Evolutionary conservation across 371 early-diverging fungal genomes (phyloP).

Genomic region (Mucor plumbeus): DNA sequence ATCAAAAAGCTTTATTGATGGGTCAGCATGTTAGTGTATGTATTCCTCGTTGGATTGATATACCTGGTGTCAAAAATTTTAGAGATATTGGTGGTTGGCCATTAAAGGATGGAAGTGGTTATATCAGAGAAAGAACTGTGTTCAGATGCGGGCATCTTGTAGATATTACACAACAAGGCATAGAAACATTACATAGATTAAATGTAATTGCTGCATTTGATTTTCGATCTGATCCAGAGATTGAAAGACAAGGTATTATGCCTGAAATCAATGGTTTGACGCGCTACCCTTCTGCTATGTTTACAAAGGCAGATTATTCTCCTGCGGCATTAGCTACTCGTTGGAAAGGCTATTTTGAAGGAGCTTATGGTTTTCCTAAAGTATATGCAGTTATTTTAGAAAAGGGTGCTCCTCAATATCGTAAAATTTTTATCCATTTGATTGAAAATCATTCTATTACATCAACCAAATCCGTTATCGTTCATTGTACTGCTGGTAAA

Average conservation of each 20-base stretch:
- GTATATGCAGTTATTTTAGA: constrained; percentile 62
- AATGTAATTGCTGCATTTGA: constrained; percentile 61
- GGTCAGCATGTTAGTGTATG: constrained; percentile 36
- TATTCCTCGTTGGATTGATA: constrained; percentile 52
- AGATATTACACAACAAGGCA: constrained; percentile 54
- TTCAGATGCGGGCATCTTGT: constrained; percentile 56
- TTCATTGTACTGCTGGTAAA: constrained; percentile 91
- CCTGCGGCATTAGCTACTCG: constrained; percentile 65
- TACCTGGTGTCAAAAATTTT: constrained; percentile 65
- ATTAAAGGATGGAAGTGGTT: constrained; percentile 43
- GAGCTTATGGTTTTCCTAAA: constrained; percentile 61
- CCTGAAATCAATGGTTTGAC: constrained; percentile 42
- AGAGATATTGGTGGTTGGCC: constrained; percentile 63
- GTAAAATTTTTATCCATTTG: constrained; percentile 59
- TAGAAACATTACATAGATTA: constrained; percentile 46
- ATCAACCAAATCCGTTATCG: constrained; percentile 62
- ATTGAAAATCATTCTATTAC: constrained; percentile 54
- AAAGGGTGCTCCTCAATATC: constrained; percentile 53
- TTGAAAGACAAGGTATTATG: constrained; percentile 53
- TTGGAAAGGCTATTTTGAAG: constrained; percentile 65
- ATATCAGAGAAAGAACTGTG: constrained; percentile 49
- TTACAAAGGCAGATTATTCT: constrained; percentile 62
- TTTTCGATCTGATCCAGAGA: constrained; percentile 60
- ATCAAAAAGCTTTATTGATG: constrained; percentile 47
- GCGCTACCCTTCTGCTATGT: constrained; percentile 60